Conservation (phyloP, 352 stramenopile genomes). For the Blastocystis sp. region DNA sequence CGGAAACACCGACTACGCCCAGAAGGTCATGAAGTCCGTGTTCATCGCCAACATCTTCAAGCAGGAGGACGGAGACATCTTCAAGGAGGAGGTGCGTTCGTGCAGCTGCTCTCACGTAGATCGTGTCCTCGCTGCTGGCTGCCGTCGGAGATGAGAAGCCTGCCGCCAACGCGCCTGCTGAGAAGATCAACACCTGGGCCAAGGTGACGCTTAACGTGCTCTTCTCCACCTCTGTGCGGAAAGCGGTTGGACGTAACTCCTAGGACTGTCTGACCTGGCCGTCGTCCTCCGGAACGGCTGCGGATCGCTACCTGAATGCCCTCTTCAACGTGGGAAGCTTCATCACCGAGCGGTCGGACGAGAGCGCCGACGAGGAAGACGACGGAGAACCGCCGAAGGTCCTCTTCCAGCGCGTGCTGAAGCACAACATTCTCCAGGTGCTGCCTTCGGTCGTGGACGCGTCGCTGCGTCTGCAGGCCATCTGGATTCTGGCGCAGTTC, state of each 20-base stretch:
- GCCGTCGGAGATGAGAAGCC: constrained; percentile 36
- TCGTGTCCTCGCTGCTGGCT: constrained; percentile 40
- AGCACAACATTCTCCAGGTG: constrained; percentile 28
- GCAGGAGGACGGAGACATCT: constrained; percentile 38
- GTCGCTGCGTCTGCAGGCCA: constrained; percentile 21
- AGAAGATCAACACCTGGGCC: background rate
- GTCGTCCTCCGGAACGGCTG: background rate
- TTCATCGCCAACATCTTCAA: constrained; percentile 54
- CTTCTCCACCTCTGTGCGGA: background rate
- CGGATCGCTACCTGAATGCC: constrained; percentile 35
- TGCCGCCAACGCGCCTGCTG: background rate
- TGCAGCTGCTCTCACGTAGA: background rate
- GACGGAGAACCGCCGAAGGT: background rate
- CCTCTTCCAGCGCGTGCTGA: constrained; percentile 28
- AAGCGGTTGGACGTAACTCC: background rate
- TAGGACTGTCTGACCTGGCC: constrained; percentile 47
- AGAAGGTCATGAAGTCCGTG: constrained; percentile 28
- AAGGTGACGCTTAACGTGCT: constrained; percentile 48
- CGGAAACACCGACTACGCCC: constrained; percentile 37
- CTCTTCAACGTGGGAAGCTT: constrained; percentile 2
- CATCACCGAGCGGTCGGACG: background rate
- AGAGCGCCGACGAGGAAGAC: background rate
- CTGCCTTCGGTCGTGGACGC: constrained; percentile 1
- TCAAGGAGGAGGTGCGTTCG: background rate
- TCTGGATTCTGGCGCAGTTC: constrained; percentile 54